phyloP scores from a whole-genome alignment of 1,284 basidiomycete species.

The Melampsora americana region DNA sequence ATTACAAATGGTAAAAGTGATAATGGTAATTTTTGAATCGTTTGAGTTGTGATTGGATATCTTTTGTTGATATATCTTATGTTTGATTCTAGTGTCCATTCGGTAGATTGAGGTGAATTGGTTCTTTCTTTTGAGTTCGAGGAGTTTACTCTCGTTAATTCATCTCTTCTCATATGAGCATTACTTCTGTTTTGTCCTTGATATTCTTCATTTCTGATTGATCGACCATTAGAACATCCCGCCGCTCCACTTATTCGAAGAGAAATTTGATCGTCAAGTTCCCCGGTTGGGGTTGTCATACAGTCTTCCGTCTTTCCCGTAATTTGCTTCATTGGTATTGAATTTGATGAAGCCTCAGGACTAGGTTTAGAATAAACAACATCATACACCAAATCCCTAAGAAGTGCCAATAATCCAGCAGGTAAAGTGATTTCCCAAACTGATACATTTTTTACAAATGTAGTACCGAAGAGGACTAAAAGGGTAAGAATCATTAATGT shows the following conservation, averaged over 20 bases:
- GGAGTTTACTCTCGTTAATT: neutral
- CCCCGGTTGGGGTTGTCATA: neutral
- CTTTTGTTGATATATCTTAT: conserved; percentile 46
- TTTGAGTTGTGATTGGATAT: conserved; percentile 74
- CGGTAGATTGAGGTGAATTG: neutral
- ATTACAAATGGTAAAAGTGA: conserved; percentile 87
- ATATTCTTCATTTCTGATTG: no score
- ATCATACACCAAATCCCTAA: conserved; percentile 61
- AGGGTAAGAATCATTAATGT: conserved; percentile 61
- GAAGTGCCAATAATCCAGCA: conserved; percentile 70
- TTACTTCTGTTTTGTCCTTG: neutral
- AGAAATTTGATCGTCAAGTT: neutral
- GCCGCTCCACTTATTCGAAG: neutral
- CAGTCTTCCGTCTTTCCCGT: neutral
- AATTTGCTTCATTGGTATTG: neutral
- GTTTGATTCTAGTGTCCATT: neutral
- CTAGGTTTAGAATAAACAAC: neutral
- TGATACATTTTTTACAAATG: conserved; percentile 57
- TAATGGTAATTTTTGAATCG: conserved; percentile 70
- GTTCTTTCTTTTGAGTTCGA: neutral
- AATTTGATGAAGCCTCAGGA: neutral
- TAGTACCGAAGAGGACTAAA: conserved; percentile 62
- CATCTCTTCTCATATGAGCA: neutral
- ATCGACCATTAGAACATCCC: no score
- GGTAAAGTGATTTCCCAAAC: conserved; percentile 75